Conservation (phyloP, 306 rosid species). For the Trifolium dubium region DNA sequence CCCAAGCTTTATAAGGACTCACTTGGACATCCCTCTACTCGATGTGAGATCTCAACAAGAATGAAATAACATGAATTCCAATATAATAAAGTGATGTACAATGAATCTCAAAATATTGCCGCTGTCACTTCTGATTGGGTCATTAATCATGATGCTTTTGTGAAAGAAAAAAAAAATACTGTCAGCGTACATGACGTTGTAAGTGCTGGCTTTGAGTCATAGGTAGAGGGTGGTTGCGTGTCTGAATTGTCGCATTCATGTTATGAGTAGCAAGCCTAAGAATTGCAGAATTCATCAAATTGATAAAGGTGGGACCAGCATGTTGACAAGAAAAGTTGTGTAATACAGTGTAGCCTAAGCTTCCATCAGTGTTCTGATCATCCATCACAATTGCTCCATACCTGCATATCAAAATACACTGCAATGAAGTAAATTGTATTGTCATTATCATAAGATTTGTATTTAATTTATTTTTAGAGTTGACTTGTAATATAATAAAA, state of each 20-base stretch:
- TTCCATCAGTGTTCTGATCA: constrained; percentile 75
- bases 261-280: constrained; percentile 72
- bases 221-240: constrained; percentile 95
- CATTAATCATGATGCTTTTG: not conserved
- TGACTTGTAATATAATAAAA: constrained; percentile 17
- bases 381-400: constrained; percentile 96
- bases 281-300: constrained; percentile 89
- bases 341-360: constrained; percentile 89
- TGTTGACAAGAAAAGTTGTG: constrained; percentile 96
- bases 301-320: constrained; percentile 93
- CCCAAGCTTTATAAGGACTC: not conserved
- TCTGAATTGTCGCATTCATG: constrained; percentile 75
- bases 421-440: constrained; percentile 26
- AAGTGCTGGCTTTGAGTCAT: constrained; percentile 85
- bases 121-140: constrained; percentile 5
- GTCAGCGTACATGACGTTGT: constrained; percentile 76
- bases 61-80: constrained; percentile 16
- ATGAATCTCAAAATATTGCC: constrained; percentile 23
- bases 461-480: constrained; percentile 14
- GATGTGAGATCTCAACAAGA: not conserved
- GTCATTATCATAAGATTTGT: constrained; percentile 8
- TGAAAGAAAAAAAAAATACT: constrained; percentile 34
- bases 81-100: not conserved
- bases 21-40: not conserved
- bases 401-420: constrained; percentile 53